phyloP scores from a whole-genome alignment of 495 filamentous ascomycete species.

The Cercophora samala region DNA sequence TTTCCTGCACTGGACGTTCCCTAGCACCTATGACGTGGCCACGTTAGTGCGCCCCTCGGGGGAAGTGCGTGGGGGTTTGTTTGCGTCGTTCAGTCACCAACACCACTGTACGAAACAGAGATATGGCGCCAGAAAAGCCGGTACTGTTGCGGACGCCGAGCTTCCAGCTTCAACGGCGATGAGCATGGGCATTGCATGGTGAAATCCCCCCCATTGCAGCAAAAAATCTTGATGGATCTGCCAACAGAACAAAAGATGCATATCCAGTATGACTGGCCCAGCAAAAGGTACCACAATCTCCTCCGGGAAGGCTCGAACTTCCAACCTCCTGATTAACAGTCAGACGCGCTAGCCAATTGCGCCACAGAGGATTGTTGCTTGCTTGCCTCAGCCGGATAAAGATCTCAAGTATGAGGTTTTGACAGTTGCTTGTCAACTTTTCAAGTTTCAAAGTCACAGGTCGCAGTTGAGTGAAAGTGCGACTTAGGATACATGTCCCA shows the following conservation, averaged over 20 bases:
- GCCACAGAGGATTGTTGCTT: conserved; percentile 16
- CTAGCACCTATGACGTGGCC: neutral
- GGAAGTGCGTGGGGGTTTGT: neutral
- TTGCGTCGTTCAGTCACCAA: neutral
- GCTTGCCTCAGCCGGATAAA: neutral
- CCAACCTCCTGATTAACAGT: conserved; percentile 25
- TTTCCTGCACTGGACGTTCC: neutral
- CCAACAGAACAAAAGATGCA: neutral
- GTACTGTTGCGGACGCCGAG: neutral
- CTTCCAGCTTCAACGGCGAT: neutral
- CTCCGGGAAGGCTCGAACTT: conserved; percentile 25
- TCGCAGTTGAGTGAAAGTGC: too few relatives aligned
- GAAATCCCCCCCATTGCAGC: neutral
- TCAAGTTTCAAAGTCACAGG: too few relatives aligned
- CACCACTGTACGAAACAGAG: too few relatives aligned
- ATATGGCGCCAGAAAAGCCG: too few relatives aligned
- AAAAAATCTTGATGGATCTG: neutral
- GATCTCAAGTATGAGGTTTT: too few relatives aligned
- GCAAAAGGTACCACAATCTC: conserved; percentile 6
- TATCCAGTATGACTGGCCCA: neutral
- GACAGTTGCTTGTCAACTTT: too few relatives aligned
- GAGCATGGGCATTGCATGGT: too few relatives aligned
- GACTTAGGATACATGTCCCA: too few relatives aligned
- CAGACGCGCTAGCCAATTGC: conserved; percentile 24
- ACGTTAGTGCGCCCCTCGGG: neutral